phyloP scores from a whole-genome alignment of 176 grass and related monocot genomes.

The Oryza coarctata region DNA sequence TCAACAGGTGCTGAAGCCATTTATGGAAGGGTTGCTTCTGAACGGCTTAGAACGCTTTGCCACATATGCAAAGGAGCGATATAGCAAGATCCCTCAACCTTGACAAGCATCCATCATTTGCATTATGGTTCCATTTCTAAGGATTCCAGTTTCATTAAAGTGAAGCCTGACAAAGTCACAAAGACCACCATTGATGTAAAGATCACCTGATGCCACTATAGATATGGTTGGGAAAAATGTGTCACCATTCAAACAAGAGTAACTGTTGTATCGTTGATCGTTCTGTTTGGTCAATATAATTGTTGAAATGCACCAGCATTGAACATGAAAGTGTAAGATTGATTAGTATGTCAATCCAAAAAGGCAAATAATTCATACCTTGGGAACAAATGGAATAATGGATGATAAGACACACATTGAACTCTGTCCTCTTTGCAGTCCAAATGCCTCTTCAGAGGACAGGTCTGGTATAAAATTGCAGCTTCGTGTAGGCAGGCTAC shows the following conservation, averaged over 20 bases:
- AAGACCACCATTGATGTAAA: slow-evolving; percentile 19
- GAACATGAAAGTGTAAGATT: background rate
- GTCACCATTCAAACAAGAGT: background rate
- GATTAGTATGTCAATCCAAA: background rate
- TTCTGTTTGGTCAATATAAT: background rate
- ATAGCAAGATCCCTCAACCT: slow-evolving; percentile 50
- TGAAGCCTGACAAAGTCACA: background rate
- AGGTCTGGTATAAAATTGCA: no score
- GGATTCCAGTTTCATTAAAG: background rate
- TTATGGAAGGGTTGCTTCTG: slow-evolving; percentile 75
- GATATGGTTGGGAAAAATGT: background rate
- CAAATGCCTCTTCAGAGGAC: no score
- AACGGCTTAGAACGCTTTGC: slow-evolving; percentile 73
- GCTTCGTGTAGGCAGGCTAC: no score
- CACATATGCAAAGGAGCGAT: slow-evolving; percentile 52
- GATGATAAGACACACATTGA: no score
- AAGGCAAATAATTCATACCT: background rate
- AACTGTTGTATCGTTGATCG: background rate
- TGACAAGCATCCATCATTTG: slow-evolving; percentile 5
- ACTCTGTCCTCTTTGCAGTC: no score
- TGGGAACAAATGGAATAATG: background rate
- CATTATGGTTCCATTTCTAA: background rate
- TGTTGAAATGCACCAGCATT: background rate
- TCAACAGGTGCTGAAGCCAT: slow-evolving; percentile 84
- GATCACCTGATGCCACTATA: background rate